Conservation (phyloP, 768 basidiomycete genomes). For the Amanita jacksonii region DNA sequence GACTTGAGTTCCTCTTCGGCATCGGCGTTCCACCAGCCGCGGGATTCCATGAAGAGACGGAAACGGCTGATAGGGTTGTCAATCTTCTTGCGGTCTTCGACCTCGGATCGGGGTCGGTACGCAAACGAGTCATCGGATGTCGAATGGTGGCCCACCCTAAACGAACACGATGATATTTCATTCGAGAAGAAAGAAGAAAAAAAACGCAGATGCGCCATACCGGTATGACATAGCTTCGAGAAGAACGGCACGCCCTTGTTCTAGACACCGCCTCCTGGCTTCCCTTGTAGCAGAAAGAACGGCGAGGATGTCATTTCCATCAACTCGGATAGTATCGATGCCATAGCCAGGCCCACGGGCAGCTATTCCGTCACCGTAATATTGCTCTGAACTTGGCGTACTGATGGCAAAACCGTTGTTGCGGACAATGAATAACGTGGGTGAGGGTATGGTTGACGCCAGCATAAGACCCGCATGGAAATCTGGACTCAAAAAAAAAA, state of each 20-base stretch:
- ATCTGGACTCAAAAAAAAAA: conserved; percentile 34
- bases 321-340: conserved; percentile 84
- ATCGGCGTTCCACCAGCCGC: conserved; percentile 74
- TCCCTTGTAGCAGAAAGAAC: conserved; percentile 68
- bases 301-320: conserved; percentile 88
- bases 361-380: conserved; percentile 87
- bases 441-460: conserved; percentile 67
- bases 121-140: conserved; percentile 95
- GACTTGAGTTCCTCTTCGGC: conserved; percentile 68
- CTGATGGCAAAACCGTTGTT: conserved; percentile 95
- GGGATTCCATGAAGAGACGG: conserved; percentile 74
- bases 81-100: conserved; percentile 84
- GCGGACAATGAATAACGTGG: conserved; percentile 64
- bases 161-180: conserved; percentile 4
- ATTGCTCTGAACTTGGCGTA: conserved; percentile 85
- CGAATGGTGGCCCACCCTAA: conserved; percentile 86
- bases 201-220: conserved; percentile 22
- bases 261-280: conserved; percentile 60
- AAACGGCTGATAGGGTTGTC: conserved; percentile 85
- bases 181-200: background rate
- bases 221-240: conserved; percentile 91
- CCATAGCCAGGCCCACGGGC: conserved; percentile 89
- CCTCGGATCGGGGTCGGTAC: conserved; percentile 82
- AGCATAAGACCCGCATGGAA: conserved; percentile 88
- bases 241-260: conserved; percentile 73